Base-by-base conservation (phyloP, 805 yeast genomes). In the Wickerhamiella alocasiicola region DNA sequence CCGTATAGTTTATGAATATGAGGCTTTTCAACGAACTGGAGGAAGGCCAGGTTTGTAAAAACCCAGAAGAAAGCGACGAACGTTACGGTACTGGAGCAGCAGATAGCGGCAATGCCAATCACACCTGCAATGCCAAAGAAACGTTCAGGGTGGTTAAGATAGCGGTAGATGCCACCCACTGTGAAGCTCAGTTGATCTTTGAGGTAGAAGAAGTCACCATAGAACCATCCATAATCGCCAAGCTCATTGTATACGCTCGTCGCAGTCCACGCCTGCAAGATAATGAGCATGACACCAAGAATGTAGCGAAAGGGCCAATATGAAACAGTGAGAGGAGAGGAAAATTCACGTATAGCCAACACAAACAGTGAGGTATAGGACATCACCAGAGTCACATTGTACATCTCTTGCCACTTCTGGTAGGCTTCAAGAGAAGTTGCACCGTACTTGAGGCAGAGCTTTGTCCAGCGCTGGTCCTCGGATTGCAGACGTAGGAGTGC, bases 161-260 rank as follows among this genome's bases (percentile, higher is more conserved):
- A 81, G 49, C 88, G 71, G 55, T 81, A 81, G 29, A 81, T 81
- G 37, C 94, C 94, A 25, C 81, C 79, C 47, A 78, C 78, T 0
- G 87, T 75, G 49, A 81, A 64, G 47, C 65, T 65, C 6, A 70
- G 60, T 42, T 64, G 65, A 18, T 64, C 64, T 16, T 80, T 74
- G 44, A 79, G 62, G 33, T 39, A 43, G 59, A 81, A 81, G 59
- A 81, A 81, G 57, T 81, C 94, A 43, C 94, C 93, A 56, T 78
- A 81, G 52, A 81, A 81, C 91, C 91, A 81, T n/a, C 93, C 91
- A 58, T 77, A 80, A 46, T 78, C 79, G 2, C 88, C 88, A 48
- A 81, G 74, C 37, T 81, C 74, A 32, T 72, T 72, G 47, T 75
- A 68, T 27, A 81, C 79, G 23, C 83, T 79, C 18, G 66, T 51